Evolutionary conservation across 140 eudicot species (phyloP).

Genomic region (Bidens hawaiensis): DNA sequence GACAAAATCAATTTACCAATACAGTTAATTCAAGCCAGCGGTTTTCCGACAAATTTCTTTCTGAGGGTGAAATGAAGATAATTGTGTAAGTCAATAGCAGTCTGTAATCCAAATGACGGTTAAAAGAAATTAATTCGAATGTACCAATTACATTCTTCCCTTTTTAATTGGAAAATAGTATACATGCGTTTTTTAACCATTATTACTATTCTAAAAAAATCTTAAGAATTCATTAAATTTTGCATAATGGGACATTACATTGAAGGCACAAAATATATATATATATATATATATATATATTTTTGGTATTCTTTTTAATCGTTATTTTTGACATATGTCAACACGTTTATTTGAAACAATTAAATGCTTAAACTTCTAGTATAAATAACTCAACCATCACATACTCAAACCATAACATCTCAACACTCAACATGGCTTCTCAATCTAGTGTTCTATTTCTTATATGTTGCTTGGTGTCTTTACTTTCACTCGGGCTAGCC

Average conservation of each 20-base stretch:
- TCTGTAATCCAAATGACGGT: no score
- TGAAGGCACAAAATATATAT: no score
- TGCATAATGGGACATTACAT: background rate
- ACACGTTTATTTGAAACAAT: background rate
- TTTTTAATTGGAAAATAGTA: background rate
- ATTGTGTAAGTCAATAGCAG: no score
- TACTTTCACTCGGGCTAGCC: slow-evolving; percentile 25
- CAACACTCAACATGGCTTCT: slow-evolving; percentile 16
- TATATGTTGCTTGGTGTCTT: slow-evolving; percentile 3
- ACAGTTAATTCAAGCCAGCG: no score
- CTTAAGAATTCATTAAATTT: background rate
- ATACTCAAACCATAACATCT: slow-evolving; percentile 1
- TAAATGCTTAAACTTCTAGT: slow-evolving; percentile 4
- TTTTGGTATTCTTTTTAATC: no score
- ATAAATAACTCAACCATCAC: slow-evolving; percentile 17
- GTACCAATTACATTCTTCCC: background rate
- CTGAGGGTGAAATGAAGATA: background rate
- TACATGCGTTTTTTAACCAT: background rate
- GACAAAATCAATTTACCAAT: no score
- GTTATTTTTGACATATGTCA: background rate
- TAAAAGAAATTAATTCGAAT: no score
- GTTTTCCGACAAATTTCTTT: no score
- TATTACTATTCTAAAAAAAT: background rate
- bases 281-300: no score
- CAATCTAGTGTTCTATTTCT: slow-evolving; percentile 9